These are phyloP conservation scores for Pyrenochaeta sp. DNA, from an alignment of 2,329 filamentous ascomycete genomes.

Conservation along the genomic window DNA sequence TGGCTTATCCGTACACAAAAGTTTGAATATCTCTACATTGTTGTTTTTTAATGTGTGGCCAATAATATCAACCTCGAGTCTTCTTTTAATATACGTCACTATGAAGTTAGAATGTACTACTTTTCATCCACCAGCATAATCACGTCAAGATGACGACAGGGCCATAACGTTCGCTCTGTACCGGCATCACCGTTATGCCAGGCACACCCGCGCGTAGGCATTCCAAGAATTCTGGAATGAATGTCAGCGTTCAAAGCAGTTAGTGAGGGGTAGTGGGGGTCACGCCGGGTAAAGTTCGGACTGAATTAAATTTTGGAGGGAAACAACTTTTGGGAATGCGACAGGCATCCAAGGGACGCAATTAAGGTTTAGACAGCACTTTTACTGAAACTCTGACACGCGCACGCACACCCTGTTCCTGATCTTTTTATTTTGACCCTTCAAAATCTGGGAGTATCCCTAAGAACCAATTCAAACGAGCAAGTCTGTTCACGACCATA, in stretches of 20 bases:
- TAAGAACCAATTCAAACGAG: neutral
- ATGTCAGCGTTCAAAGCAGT: neutral
- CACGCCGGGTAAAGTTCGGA: slow-evolving; percentile 23
- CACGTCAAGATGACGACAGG: no score
- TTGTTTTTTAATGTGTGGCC: no score
- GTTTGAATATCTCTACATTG: slow-evolving; percentile 7
- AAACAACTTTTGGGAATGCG: slow-evolving; percentile 25
- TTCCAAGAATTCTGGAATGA: neutral
- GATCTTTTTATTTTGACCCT: neutral
- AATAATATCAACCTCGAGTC: no score
- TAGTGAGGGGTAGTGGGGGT: slow-evolving; percentile 29
- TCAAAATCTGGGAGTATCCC: no score
- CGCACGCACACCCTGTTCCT: neutral
- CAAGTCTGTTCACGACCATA: neutral
- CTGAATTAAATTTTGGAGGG: neutral
- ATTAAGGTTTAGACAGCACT: neutral
- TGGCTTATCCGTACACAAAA: slow-evolving; percentile 13
- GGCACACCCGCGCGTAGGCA: neutral
- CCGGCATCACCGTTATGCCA: neutral
- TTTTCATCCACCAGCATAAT: no score
- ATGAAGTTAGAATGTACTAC: no score
- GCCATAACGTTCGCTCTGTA: neutral
- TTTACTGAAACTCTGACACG: neutral
- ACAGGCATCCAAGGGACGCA: neutral
- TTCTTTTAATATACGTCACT: no score